Evolutionary conservation across 2,329 filamentous ascomycete species (phyloP).

Genomic region (Talaromyces rugulosus): DNA sequence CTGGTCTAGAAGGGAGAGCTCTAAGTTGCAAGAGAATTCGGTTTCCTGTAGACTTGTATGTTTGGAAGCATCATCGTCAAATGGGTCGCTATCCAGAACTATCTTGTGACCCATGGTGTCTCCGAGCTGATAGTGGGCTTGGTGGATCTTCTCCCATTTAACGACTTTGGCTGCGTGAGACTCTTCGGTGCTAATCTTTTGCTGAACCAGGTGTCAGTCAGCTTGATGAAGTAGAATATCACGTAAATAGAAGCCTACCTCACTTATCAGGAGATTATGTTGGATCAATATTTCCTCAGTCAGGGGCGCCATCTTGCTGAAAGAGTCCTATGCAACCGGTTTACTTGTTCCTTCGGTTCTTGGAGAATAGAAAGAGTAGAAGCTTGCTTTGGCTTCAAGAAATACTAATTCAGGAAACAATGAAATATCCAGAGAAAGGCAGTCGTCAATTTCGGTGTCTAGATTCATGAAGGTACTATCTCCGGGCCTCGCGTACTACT

Average conservation of each 20-base stretch:
- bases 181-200: constrained; percentile 14
- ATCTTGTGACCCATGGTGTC: not conserved
- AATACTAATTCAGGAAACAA: not conserved
- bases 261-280: not conserved
- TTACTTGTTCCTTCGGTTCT: not conserved
- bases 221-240: not conserved
- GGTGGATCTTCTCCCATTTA: constrained; percentile 17
- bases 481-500: not conserved
- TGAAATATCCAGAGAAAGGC: not conserved
- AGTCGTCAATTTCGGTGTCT: not conserved
- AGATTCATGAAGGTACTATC: not conserved
- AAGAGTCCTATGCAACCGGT: not conserved
- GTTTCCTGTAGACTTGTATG: not conserved
- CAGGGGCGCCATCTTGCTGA: not conserved
- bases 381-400: not conserved
- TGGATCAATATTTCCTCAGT: not conserved
- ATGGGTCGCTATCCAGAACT: not conserved
- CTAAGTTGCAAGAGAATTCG: not conserved
- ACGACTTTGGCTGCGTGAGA: constrained; percentile 6
- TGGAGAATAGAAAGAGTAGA: not conserved
- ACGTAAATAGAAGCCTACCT: not conserved
- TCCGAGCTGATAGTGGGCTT: constrained; percentile 12
- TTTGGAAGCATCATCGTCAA: not conserved
- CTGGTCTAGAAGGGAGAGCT: not conserved
- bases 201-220: constrained; percentile 13